Evolutionary conservation across 345 rosid species (phyloP), one percentile per base, ranked within the genome.

Genomic region (Arabis hirsuta): DNA sequence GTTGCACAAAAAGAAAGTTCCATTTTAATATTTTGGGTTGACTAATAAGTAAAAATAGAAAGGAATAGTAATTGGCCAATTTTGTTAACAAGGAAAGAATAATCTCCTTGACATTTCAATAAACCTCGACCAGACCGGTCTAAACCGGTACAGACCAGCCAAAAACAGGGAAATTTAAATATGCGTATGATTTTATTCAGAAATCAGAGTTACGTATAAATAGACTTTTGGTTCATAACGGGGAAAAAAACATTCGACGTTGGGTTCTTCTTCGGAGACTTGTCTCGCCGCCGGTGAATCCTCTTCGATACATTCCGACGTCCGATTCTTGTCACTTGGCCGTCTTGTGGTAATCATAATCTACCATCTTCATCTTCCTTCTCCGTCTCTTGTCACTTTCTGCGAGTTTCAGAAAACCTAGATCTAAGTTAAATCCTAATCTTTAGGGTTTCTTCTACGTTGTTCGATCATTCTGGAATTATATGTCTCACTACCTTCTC

Each of bases 401-500:
- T 41, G 20, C 65, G 65, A 24, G 19, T 42, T 42, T 43, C 13
- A 11, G 42, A 45, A 45, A 45, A 14, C 67, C 67, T 45, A 62
- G 67, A 29, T 62, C 54, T 8, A 38, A 44, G 5, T 26, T 27
- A 22, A 22, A 9, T 14, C 53, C n/a, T 9, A 29, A 31, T 43
- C 31, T 61, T 61, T 61, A 61, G 38, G 65, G 65, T 59, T 59
- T 60, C 20, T 59, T 60, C 20, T 22, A 60, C 20, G 38, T 43
- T 43, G 51, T 26, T 27, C 39, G 39, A 44, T 62, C 52, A 9
- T 62, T 45, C 67, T 62, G n/a, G 14, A 14, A 45, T 14, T 44
- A 29, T 29, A 9, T 45, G 3, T 45, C 27, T 38, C 31, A 38
- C n/a, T 3, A 0, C 45, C n/a, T 44, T 44, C 26, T 14, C 67